Percentiles rank a stretch among this genome's conserved stretches.
phyloP scores from a whole-genome alignment of 164 flowering plant species.

The Chimonanthus praecox region DNA sequence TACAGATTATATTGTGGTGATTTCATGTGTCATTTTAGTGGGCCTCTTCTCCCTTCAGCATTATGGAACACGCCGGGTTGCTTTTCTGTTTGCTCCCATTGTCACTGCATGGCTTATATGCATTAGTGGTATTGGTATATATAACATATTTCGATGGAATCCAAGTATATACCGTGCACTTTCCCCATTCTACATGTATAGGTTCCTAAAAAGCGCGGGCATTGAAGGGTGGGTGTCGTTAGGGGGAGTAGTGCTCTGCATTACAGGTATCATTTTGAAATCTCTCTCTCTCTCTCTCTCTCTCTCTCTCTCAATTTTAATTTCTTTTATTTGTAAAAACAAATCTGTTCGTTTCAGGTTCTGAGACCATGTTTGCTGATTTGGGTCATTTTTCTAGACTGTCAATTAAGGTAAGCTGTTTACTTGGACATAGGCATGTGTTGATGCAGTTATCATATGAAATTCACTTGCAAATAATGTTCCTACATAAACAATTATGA shows the following conservation, averaged over 20 bases:
- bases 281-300: too few relatives aligned
- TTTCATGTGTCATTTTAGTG: conserved; percentile 52
- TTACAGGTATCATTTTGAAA: conserved; percentile 44
- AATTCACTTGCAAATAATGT: too few relatives aligned
- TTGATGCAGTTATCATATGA: not conserved
- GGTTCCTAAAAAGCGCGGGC: conserved; percentile 47
- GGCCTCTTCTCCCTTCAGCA: conserved; percentile 67
- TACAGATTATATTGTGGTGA: conserved; percentile 48
- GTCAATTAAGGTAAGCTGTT: conserved; percentile 54
- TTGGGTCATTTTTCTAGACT: conserved; percentile 63
- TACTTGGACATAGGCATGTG: not conserved
- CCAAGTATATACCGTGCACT: conserved; percentile 47
- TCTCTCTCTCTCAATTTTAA: not conserved
- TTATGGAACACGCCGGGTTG: conserved; percentile 62
- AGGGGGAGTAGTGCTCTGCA: conserved; percentile 68
- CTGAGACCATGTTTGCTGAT: conserved; percentile 80
- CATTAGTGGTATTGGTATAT: conserved; percentile 56
- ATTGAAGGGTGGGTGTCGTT: conserved; percentile 70
- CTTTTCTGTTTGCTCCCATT: conserved; percentile 70
- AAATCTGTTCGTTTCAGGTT: conserved; percentile 36
- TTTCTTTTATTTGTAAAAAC: not conserved
- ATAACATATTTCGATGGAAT: conserved; percentile 68
- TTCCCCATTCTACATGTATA: conserved; percentile 61
- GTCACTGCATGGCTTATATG: conserved; percentile 60
- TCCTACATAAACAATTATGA: too few relatives aligned